These are phyloP conservation scores for Ophiostoma angusticollis DNA, from an alignment of 2,329 filamentous ascomycete genomes.

Conservation along the genomic window DNA sequence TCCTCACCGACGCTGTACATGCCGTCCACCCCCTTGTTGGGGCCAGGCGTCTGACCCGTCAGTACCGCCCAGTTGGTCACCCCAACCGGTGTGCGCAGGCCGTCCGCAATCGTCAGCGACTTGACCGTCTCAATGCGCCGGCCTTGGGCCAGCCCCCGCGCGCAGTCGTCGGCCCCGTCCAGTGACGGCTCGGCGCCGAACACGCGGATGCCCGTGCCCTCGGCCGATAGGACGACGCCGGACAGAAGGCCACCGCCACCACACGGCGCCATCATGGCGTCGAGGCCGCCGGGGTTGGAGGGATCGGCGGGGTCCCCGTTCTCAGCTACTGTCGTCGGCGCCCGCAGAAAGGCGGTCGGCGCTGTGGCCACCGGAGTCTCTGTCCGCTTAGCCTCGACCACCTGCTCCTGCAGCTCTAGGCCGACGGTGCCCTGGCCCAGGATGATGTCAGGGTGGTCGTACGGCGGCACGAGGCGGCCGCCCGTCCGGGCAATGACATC, in stretches of 20 bases:
- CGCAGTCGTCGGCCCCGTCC: constrained; percentile 72
- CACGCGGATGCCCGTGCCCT: constrained; percentile 58
- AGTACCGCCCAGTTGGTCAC: constrained; percentile 65
- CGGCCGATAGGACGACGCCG: constrained; percentile 65
- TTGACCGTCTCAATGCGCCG: constrained; percentile 54
- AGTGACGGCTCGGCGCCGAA: constrained; percentile 81
- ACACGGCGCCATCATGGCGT: constrained; percentile 70
- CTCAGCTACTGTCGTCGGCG: constrained; percentile 6
- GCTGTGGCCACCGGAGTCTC: constrained; percentile 1
- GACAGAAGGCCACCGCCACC: constrained; percentile 82
- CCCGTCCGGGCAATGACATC: constrained; percentile 58
- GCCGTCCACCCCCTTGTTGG: constrained; percentile 45
- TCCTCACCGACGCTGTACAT: constrained; percentile 67
- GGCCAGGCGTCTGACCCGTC: constrained; percentile 23
- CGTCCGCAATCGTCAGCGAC: constrained; percentile 76
- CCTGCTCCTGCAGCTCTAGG: constrained; percentile 70
- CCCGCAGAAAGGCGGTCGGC: constrained; percentile 7
- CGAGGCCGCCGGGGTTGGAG: constrained; percentile 27
- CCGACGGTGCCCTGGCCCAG: constrained; percentile 86
- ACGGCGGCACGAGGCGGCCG: constrained; percentile 73
- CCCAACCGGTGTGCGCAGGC: constrained; percentile 73
- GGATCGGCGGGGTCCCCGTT: neutral
- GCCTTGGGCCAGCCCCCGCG: constrained; percentile 53
- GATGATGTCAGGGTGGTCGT: constrained; percentile 85
- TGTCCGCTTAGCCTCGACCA: constrained; percentile 23